These are phyloP conservation scores for Grosmannia clavigera DNA, from an alignment of 2,329 filamentous ascomycete genomes.

Conservation along the genomic window DNA sequence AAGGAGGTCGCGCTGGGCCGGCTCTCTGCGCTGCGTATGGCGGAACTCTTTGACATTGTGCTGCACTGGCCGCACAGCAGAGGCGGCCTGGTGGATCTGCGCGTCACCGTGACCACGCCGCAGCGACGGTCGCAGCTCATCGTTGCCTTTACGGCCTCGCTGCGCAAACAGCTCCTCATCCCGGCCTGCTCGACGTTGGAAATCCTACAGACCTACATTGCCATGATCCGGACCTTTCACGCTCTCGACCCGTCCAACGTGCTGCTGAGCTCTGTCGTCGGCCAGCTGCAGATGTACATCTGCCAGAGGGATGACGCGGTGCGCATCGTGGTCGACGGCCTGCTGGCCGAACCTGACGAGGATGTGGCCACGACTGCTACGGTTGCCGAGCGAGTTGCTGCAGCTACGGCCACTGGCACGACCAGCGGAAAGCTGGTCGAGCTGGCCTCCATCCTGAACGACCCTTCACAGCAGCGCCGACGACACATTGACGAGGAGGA, in stretches of 20 bases:
- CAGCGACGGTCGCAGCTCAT: slow-evolving; percentile 59
- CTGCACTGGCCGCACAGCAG: slow-evolving; percentile 60
- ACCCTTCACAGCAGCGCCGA: slow-evolving; percentile 41
- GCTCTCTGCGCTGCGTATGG: slow-evolving; percentile 55
- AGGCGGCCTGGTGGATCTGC: slow-evolving; percentile 62
- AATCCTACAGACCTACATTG: slow-evolving; percentile 66
- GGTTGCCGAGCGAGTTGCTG: not conserved
- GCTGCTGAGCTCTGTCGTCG: slow-evolving; percentile 60
- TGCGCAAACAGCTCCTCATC: slow-evolving; percentile 58
- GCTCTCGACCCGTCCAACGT: slow-evolving; percentile 67
- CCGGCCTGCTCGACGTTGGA: slow-evolving; percentile 64
- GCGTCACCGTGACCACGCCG: slow-evolving; percentile 55
- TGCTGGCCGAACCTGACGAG: slow-evolving; percentile 50
- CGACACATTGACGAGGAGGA: slow-evolving; percentile 51
- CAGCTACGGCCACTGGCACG: not conserved
- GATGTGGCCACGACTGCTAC: slow-evolving; percentile 16
- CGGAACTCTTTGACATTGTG: slow-evolving; percentile 68
- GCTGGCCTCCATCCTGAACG: slow-evolving; percentile 53
- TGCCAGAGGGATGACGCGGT: slow-evolving; percentile 66
- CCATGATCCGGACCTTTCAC: slow-evolving; percentile 66
- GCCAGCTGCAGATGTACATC: slow-evolving; percentile 62
- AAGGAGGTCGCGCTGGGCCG: slow-evolving; percentile 57
- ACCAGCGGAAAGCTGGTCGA: slow-evolving; percentile 43
- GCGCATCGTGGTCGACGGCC: slow-evolving; percentile 61
- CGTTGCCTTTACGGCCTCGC: slow-evolving; percentile 51